Base-by-base conservation (phyloP, 257 asterid species). In the Plantago elongata region DNA sequence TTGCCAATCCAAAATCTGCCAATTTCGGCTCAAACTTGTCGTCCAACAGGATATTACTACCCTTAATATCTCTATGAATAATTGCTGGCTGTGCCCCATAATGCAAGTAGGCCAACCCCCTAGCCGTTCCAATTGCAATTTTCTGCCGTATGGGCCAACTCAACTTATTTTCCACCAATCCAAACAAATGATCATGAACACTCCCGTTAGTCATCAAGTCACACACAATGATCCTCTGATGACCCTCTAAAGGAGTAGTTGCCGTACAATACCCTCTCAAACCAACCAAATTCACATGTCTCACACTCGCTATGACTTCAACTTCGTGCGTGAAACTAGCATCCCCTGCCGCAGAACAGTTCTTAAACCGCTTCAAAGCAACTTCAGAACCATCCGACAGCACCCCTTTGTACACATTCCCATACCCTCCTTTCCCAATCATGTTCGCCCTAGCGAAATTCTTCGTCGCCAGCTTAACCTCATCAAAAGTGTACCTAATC, bases 1-100 rank as follows among this genome's bases (percentile, higher is more conserved):
- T 88, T 0, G 98, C 96, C 77, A 91, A 52, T 61, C 98, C 98
- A 61, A 91, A 91, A 77, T 91, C 98, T 0, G 96, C 96, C 22
- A 91, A 82, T 56, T 81, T 84, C 3, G 98, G 84, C 73, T 88
- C 98, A 51, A 88, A 91, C 22, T 17, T 73, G 66, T 91, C 96
- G 13, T 91, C 98, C 64, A 91, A 37, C 45, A 91, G 88, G 54
- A 91, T 88, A 66, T 88, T 91, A 68, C 95, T 86, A 3, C 95
- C 94, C 65, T 91, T 91, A 5, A 88, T 88, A 45, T 91, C 98
- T 34, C 96, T 63, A 29, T 91, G 98, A 47, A 91, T 84, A 27
- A 91, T 91, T 4, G 68, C 67, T 0, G 89, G 94, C 42, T 80
- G 93, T 0, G 88, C 96, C 3, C 95, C 96, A 1, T 78, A 74